Evolutionary conservation across 192 early-diverging fungal species (phyloP), one percentile per base, ranked within the genome.

Genomic region (Entomortierella beljakovae): DNA sequence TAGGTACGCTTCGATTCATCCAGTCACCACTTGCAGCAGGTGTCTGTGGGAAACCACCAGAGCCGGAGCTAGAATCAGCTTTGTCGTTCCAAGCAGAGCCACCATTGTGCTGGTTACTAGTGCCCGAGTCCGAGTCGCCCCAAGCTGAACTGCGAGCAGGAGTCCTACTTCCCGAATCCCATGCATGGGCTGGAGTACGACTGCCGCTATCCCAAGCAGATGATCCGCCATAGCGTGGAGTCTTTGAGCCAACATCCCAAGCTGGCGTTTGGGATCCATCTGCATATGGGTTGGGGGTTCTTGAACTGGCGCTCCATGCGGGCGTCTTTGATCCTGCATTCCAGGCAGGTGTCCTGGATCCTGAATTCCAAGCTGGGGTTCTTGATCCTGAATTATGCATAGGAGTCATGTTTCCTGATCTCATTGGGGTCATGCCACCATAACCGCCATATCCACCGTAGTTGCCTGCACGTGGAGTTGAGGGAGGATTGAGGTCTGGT

Each of bases 351-450:
- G 90, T 88, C 37, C 81, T 81, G 26, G 83, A 77, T 51, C 89
- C 91, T 58, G 86, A 82, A 80, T 88, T 87, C 92, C 92, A 92
- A 28, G 88, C 87, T 34, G 90, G 91, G 34, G 91, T 91, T 49
- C 82, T 71, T n/a, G 81, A 74, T 60, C 86, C 87, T 34, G 54
- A 70, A 2, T 50, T 52, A 42, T 74, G 82, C 64, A 71, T 71
- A 3, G 69, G 75, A 1, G 70, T 71, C 68, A 71, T 82, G 46
- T 70, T 64, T 42, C 69, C 58, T 57, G 71, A 80, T 64, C 72
- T 51, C 57, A 84, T 86, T 10, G 84, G 84, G 28, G 85, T 85
- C 70, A 82, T 82, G 65, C 82, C 38, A 37, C 68, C 81, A 64
- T 81, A 71, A 25, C 70, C 83, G 6, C 86, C 80, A n/a, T 83